Percentiles rank a stretch among this genome's conserved stretches.
These are phyloP conservation scores for Akanthomyces uredinophilus DNA, from an alignment of 2,329 filamentous ascomycete species.

Conservation along the genomic window DNA sequence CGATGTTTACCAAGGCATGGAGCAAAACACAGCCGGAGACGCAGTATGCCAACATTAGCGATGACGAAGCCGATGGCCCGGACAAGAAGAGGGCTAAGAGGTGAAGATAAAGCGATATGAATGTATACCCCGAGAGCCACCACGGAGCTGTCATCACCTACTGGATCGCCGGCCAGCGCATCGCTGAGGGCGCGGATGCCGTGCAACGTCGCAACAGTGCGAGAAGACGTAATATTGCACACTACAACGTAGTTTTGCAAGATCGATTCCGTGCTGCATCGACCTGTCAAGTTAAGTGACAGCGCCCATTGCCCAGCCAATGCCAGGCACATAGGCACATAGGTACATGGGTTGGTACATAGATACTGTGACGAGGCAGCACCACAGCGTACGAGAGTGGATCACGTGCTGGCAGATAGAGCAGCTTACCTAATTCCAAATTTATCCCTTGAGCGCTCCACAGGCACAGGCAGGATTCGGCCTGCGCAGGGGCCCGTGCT, in stretches of 20 bases:
- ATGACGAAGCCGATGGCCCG: slow-evolving; percentile 70
- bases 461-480: slow-evolving; percentile 13
- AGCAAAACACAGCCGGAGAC: slow-evolving; percentile 86
- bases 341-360: not conserved
- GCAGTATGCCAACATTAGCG: slow-evolving; percentile 84
- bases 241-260: not conserved
- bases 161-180: not conserved
- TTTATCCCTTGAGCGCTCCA: not conserved
- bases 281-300: not conserved
- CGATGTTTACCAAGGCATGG: slow-evolving; percentile 92
- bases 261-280: not conserved
- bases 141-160: not conserved
- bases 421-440: slow-evolving; percentile 13
- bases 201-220: not conserved
- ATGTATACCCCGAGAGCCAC: not conserved
- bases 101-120: slow-evolving; percentile 27
- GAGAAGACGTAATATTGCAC: not conserved
- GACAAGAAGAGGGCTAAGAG: slow-evolving; percentile 60
- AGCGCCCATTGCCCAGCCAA: not conserved
- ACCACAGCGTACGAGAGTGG: not conserved
- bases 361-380: not conserved
- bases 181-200: not conserved
- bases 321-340: not conserved
- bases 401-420: slow-evolving; percentile 9
- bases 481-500: slow-evolving; percentile 31